phyloP scores from a whole-genome alignment of 2,329 filamentous ascomycete species.

The Fusarium sp. region DNA sequence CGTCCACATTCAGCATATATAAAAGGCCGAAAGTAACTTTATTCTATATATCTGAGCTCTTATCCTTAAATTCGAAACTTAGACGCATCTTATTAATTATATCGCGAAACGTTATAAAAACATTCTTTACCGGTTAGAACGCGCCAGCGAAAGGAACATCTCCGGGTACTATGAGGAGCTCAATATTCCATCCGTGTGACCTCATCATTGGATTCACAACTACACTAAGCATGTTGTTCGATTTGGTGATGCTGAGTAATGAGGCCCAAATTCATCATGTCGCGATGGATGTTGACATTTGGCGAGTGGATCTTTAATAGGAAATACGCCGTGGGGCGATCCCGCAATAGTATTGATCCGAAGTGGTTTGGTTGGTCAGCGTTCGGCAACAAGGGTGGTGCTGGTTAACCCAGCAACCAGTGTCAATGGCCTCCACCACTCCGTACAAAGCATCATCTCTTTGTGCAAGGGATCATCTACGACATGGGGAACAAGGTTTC shows the following conservation, averaged over 20 bases:
- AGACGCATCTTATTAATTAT: constrained; percentile 8
- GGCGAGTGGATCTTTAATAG: background rate
- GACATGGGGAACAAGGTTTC: no score
- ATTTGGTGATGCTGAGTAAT: background rate
- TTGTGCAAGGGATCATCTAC: no score
- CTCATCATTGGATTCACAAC: background rate
- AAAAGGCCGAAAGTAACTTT: constrained; percentile 15
- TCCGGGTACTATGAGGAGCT: background rate
- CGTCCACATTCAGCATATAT: background rate
- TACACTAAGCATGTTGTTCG: background rate
- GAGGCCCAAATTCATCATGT: background rate
- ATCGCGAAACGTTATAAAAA: constrained; percentile 7
- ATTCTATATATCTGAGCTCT: background rate
- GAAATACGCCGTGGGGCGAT: background rate
- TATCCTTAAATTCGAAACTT: background rate
- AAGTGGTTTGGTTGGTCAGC: background rate
- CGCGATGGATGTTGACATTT: background rate
- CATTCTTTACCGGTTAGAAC: background rate
- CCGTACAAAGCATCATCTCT: no score
- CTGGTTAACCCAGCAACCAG: background rate
- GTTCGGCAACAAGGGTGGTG: background rate
- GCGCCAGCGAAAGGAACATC: constrained; percentile 5
- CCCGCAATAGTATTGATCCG: background rate
- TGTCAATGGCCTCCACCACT: no score
- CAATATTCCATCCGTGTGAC: constrained; percentile 7